phyloP scores from a whole-genome alignment of 2,329 filamentous ascomycete species.

The Ophiostoma tasmaniense region DNA sequence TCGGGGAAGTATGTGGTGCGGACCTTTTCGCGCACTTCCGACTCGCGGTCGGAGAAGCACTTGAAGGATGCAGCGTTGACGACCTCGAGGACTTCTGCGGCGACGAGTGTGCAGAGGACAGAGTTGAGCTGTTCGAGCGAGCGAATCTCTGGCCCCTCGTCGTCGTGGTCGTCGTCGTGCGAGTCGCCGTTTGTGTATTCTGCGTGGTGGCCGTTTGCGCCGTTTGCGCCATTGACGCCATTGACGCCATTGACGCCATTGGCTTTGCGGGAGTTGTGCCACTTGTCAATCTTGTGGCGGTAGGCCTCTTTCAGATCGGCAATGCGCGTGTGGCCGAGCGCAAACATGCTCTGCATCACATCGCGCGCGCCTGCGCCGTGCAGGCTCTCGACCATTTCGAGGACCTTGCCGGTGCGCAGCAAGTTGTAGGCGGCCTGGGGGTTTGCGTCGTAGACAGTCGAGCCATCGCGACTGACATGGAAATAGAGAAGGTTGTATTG shows the following conservation, averaged over 20 bases:
- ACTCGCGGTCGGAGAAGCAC: conserved; percentile 51
- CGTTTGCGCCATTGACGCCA: conserved; percentile 8
- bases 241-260: conserved; percentile 15
- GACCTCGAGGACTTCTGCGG: conserved; percentile 59
- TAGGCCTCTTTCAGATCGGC: conserved; percentile 61
- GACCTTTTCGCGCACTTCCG: conserved; percentile 55
- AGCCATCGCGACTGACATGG: conserved; percentile 47
- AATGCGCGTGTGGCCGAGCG: conserved; percentile 68
- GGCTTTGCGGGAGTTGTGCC: conserved; percentile 19
- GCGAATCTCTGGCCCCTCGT: conserved; percentile 32
- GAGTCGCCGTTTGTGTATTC: conserved; percentile 27
- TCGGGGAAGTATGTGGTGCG: conserved; percentile 45
- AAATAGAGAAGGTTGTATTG: conserved; percentile 83
- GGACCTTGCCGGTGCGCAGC: conserved; percentile 70
- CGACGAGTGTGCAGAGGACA: conserved; percentile 47
- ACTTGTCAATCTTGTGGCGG: conserved; percentile 25
- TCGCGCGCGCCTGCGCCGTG: conserved; percentile 67
- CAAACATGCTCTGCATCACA: conserved; percentile 65
- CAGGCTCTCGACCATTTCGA: conserved; percentile 63
- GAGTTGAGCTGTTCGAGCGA: conserved; percentile 42
- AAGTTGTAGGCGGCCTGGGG: conserved; percentile 71
- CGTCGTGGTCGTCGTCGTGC: background rate
- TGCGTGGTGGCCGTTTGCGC: background rate
- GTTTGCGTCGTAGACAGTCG: conserved; percentile 70
- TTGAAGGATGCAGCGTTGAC: conserved; percentile 49